These are phyloP conservation scores for Delonix regia DNA, from an alignment of 306 rosid species.

Conservation along the genomic window DNA sequence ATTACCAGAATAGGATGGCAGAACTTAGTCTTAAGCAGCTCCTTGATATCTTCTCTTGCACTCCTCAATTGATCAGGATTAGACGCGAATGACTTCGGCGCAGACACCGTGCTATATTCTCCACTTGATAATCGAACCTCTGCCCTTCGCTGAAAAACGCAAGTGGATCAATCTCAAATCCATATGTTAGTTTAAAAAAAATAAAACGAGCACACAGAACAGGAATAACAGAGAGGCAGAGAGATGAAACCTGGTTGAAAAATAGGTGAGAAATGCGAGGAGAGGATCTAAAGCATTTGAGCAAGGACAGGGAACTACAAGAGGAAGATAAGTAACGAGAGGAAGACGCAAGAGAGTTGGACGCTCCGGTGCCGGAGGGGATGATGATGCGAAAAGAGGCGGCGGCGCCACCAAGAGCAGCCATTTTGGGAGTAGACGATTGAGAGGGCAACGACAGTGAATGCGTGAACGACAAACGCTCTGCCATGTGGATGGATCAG, in stretches of 20 bases:
- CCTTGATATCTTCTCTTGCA: constrained; percentile 81
- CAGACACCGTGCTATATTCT: constrained; percentile 49
- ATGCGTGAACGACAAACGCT: constrained; percentile 50
- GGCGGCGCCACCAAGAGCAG: constrained; percentile 45
- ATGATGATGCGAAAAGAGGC: constrained; percentile 57
- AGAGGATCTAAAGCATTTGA: constrained; percentile 55
- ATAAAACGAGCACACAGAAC: not conserved
- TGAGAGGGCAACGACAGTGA: constrained; percentile 37
- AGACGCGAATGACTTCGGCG: constrained; percentile 68
- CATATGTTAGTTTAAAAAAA: not conserved
- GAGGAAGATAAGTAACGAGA: constrained; percentile 32
- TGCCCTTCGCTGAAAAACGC: constrained; percentile 50
- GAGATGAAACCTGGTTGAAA: constrained; percentile 56
- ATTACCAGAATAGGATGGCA: constrained; percentile 89
- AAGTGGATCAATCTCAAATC: not conserved
- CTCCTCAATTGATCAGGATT: constrained; percentile 82
- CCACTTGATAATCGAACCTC: constrained; percentile 49
- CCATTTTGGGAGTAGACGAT: constrained; percentile 48
- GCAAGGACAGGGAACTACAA: constrained; percentile 39
- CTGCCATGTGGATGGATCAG: constrained; percentile 37
- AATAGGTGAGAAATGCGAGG: constrained; percentile 69
- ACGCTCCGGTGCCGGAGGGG: constrained; percentile 51
- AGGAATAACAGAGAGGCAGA: not conserved
- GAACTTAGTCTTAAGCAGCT: constrained; percentile 72
- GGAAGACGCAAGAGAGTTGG: constrained; percentile 39